These are phyloP conservation scores for Lizonia empirigonia DNA, from an alignment of 2,329 filamentous ascomycete species.

Conservation along the genomic window DNA sequence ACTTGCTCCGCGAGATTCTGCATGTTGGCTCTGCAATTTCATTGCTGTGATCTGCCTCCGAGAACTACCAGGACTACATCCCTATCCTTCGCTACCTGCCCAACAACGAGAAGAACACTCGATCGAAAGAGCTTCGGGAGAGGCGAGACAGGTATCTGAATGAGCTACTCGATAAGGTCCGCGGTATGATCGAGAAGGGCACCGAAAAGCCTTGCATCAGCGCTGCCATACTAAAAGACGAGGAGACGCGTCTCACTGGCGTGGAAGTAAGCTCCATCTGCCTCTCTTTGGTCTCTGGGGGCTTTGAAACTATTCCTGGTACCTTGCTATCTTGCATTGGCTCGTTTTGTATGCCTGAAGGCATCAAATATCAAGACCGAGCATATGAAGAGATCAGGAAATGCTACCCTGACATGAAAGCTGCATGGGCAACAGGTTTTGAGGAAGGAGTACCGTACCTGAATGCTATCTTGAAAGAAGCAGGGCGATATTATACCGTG, in stretches of 20 bases:
- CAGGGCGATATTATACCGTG: constrained; percentile 60
- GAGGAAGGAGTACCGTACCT: constrained; percentile 18
- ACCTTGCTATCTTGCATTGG: constrained; percentile 60
- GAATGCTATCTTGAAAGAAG: constrained; percentile 59
- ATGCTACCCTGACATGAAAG: not conserved
- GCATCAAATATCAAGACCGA: constrained; percentile 57
- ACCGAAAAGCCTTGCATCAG: constrained; percentile 62
- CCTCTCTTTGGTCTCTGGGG: constrained; percentile 59
- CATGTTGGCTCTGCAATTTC: constrained; percentile 60
- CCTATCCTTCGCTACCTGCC: constrained; percentile 58
- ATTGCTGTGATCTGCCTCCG: constrained; percentile 57
- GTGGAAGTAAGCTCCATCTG: constrained; percentile 62
- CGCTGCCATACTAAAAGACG: constrained; percentile 60
- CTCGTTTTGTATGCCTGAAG: constrained; percentile 55
- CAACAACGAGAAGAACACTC: constrained; percentile 58
- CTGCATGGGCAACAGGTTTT: not conserved
- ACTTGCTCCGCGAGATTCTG: constrained; percentile 58
- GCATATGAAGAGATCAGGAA: not conserved
- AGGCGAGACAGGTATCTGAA: constrained; percentile 59
- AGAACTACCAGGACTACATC: constrained; percentile 62
- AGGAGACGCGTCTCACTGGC: constrained; percentile 59
- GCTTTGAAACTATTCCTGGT: constrained; percentile 61
- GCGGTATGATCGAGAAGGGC: constrained; percentile 58
- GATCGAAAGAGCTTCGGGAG: constrained; percentile 55
- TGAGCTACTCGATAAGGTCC: constrained; percentile 56